Conservation (phyloP, 2,329 filamentous ascomycete genomes). For the Fusarium sp. region DNA sequence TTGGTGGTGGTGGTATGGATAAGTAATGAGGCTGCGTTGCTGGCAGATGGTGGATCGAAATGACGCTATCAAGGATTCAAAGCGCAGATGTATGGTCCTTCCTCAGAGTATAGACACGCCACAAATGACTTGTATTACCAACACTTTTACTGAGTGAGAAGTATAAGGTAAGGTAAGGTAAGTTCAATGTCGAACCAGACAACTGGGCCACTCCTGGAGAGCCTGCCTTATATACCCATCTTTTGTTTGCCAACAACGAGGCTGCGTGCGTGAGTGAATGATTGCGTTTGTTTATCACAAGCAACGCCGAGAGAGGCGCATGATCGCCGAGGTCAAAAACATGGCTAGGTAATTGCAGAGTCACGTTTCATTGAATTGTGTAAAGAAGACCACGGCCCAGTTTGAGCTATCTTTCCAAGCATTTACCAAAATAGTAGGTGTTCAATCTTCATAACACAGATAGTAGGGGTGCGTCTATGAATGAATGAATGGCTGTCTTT, state of each 20-base stretch:
- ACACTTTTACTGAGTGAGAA: background rate
- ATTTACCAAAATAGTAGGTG: constrained; percentile 21
- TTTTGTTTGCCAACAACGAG: background rate
- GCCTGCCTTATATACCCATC: background rate
- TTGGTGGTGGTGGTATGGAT: background rate
- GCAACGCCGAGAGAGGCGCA: constrained; percentile 24
- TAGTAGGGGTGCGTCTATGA: constrained; percentile 9
- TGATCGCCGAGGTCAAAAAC: constrained; percentile 25
- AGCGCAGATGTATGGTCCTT: constrained; percentile 5
- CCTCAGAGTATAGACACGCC: background rate
- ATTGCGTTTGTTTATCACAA: constrained; percentile 20
- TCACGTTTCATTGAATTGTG: background rate
- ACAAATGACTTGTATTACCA: background rate
- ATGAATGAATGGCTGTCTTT: background rate
- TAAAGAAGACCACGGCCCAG: background rate
- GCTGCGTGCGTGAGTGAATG: background rate
- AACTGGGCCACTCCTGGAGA: background rate
- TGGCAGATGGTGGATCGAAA: constrained; percentile 27
- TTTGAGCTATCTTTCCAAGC: background rate
- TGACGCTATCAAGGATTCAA: constrained; percentile 29
- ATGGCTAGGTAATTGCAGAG: background rate
- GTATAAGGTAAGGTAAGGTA: background rate
- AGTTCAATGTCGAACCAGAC: background rate
- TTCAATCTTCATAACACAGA: constrained; percentile 1
- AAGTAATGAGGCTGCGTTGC: constrained; percentile 6